Evolutionary conservation across 345 rosid genomes (phyloP).

Genomic region (Syzygium oleosum): DNA sequence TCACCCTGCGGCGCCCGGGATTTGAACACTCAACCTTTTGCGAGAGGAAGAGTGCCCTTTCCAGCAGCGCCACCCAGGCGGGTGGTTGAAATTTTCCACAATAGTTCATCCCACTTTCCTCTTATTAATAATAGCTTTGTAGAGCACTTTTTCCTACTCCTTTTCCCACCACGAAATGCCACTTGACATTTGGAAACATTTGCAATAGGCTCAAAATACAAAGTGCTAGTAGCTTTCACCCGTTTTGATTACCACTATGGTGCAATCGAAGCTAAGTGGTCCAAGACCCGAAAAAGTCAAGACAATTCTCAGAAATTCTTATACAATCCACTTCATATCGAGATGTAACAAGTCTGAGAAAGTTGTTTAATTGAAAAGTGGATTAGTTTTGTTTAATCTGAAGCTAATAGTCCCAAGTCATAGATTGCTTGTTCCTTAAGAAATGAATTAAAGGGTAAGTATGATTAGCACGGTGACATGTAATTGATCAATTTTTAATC

Average conservation of each 20-base stretch:
- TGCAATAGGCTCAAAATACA: too few relatives aligned
- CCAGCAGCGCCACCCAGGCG: too few relatives aligned
- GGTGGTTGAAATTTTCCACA: neutral
- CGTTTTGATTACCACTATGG: neutral
- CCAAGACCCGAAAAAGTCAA: neutral
- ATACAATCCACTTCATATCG: neutral
- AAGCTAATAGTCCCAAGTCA: neutral
- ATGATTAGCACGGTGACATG: neutral
- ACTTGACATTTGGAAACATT: neutral
- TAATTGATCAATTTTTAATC: neutral
- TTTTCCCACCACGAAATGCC: neutral
- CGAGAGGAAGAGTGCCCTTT: too few relatives aligned
- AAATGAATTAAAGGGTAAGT: neutral
- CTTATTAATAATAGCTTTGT: neutral
- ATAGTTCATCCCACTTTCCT: neutral
- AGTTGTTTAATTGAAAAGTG: neutral
- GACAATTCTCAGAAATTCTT: neutral
- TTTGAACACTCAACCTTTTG: too few relatives aligned
- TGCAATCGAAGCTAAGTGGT: neutral
- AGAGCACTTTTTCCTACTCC: neutral
- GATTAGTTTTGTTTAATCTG: neutral
- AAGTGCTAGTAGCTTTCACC: neutral
- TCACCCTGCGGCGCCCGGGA: too few relatives aligned
- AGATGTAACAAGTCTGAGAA: neutral
- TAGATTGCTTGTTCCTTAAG: neutral